Evolutionary conservation across 352 stramenopile species (phyloP).

Genomic region (Pythium coloratum): DNA sequence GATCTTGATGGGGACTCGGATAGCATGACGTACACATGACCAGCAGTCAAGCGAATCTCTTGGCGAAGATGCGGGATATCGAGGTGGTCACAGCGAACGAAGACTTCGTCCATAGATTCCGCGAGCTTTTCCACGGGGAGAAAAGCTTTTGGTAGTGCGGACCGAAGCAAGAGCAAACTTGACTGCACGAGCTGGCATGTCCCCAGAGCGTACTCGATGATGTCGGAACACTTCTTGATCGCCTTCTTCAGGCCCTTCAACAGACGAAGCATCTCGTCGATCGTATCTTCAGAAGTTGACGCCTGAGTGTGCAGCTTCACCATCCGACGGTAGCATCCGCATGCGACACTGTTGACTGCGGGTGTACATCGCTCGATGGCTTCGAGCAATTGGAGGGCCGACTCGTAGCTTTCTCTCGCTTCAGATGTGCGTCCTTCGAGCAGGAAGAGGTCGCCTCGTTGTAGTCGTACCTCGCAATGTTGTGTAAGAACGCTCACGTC

Average conservation of each 20-base stretch:
- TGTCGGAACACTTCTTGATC: conserved; percentile 37
- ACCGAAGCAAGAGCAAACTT: conserved; percentile 46
- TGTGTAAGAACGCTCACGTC: conserved; percentile 19
- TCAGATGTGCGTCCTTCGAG: conserved; percentile 12
- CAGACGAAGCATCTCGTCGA: conserved; percentile 37
- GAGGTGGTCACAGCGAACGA: conserved; percentile 39
- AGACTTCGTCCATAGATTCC: conserved; percentile 46
- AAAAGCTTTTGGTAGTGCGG: conserved; percentile 34
- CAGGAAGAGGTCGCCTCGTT: conserved; percentile 20
- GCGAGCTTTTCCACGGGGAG: conserved; percentile 33
- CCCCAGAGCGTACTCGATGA: conserved; percentile 51
- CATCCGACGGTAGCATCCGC: conserved; percentile 58
- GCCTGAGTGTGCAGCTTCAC: conserved; percentile 33
- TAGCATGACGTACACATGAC: conserved; percentile 46
- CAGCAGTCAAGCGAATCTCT: conserved; percentile 43
- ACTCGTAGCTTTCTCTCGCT: conserved; percentile 6
- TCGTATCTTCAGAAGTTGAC: conserved; percentile 18
- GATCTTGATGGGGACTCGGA: conserved; percentile 26
- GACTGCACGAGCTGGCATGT: conserved; percentile 45
- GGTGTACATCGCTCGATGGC: background rate
- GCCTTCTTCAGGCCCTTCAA: conserved; percentile 50
- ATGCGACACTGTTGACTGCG: conserved; percentile 10
- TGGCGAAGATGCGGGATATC: conserved; percentile 48
- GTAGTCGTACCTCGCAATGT: conserved; percentile 20
- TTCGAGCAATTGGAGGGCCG: conserved; percentile 2